These are phyloP conservation scores for Xerocomellus intermedius DNA, from an alignment of 768 basidiomycete species.

Conservation along the genomic window DNA sequence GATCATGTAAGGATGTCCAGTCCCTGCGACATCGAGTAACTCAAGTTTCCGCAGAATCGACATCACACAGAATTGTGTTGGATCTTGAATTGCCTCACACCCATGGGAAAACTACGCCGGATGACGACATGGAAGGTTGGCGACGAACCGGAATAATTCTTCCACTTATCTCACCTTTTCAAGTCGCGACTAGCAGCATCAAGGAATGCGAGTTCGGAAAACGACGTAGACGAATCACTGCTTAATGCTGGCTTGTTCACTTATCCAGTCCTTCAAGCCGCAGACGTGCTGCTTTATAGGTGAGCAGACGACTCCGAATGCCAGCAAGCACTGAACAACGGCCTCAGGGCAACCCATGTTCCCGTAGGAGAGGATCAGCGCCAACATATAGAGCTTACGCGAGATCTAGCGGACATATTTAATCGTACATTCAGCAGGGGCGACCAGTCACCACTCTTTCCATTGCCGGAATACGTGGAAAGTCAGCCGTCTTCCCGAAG, in stretches of 20 bases:
- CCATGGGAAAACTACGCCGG: constrained; percentile 75
- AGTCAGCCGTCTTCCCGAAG: constrained; percentile 48
- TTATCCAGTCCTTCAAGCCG: constrained; percentile 91
- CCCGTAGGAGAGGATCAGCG: constrained; percentile 97
- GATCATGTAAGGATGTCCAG: constrained; percentile 64
- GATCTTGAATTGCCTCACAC: constrained; percentile 84
- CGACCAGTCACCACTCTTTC: constrained; percentile 53
- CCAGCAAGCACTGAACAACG: background rate
- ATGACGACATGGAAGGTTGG: constrained; percentile 98
- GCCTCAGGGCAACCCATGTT: constrained; percentile 77
- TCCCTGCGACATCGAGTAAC: background rate
- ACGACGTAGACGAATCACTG: constrained; percentile 76
- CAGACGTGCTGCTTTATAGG: constrained; percentile 88
- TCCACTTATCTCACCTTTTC: background rate
- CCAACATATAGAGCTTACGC: constrained; percentile 88
- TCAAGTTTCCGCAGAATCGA: constrained; percentile 53
- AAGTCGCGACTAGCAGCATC: constrained; percentile 75
- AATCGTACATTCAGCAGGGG: constrained; percentile 62
- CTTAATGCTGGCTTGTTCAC: constrained; percentile 86
- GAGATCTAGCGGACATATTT: constrained; percentile 81
- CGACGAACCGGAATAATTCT: background rate
- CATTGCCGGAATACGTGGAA: constrained; percentile 66
- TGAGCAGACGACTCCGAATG: constrained; percentile 30
- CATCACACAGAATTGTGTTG: constrained; percentile 87
- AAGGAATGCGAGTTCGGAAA: constrained; percentile 70